Conservation (phyloP, 768 basidiomycete genomes). For the Pisolithus microcarpus region DNA sequence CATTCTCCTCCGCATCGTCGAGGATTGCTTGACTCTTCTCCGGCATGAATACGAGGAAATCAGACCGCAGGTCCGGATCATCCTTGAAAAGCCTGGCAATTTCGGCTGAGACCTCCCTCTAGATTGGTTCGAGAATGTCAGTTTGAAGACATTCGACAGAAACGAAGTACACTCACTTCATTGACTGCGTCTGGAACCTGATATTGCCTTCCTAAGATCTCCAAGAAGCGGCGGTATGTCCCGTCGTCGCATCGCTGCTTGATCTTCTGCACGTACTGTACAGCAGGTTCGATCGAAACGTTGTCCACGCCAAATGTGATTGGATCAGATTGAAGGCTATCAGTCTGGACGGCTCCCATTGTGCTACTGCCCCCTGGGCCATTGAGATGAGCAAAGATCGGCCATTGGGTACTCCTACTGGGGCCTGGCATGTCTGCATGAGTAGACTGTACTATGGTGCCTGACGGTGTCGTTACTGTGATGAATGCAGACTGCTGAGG, state of each 20-base stretch:
- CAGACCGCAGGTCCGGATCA: conserved; percentile 63
- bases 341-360: conserved; percentile 4
- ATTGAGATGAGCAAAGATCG: conserved; percentile 22
- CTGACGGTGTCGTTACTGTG: conserved; percentile 72
- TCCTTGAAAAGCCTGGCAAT: conserved; percentile 69
- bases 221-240: conserved; percentile 73
- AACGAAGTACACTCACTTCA: conserved; percentile 36
- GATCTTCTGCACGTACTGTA: conserved; percentile 95
- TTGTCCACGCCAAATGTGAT: conserved; percentile 29
- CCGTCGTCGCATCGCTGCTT: conserved; percentile 90
- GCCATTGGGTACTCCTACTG: conserved; percentile 32
- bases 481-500: conserved; percentile 58
- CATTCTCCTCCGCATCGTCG: conserved; percentile 35
- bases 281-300: conserved; percentile 64
- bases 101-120: conserved; percentile 64
- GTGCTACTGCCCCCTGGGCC: conserved; percentile 1
- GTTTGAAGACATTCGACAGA: not conserved
- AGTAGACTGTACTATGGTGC: conserved; percentile 54
- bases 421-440: conserved; percentile 34
- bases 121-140: not conserved
- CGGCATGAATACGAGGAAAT: conserved; percentile 72
- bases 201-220: conserved; percentile 63
- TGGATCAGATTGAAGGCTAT: conserved; percentile 13
- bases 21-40: conserved; percentile 45
- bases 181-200: conserved; percentile 41